These are phyloP conservation scores for Davidsoniella eucalypti DNA, from an alignment of 2,329 filamentous ascomycete species.

Conservation along the genomic window DNA sequence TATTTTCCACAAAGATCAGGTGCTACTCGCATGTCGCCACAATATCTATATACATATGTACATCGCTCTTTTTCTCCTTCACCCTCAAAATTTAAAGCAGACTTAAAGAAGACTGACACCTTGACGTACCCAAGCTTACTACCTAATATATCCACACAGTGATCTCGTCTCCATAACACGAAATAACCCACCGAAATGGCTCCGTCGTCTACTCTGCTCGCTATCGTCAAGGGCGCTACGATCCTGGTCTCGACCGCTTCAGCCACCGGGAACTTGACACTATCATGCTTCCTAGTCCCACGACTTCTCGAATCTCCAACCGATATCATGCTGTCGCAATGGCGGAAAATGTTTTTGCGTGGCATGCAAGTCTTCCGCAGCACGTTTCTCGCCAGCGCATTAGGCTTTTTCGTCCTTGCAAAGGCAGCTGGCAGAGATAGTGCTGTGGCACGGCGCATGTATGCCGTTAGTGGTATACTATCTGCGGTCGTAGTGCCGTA, in stretches of 20 bases:
- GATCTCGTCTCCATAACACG: not conserved
- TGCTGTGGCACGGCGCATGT: not conserved
- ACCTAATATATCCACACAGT: not conserved
- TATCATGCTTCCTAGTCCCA: constrained; percentile 2
- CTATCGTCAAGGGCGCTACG: constrained; percentile 1
- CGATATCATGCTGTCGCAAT: constrained; percentile 7
- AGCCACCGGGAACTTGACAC: not conserved
- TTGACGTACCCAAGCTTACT: not conserved
- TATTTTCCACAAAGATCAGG: no score
- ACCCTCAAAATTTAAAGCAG: no score
- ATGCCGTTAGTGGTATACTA: not conserved
- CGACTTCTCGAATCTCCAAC: constrained; percentile 9
- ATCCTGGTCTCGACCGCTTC: constrained; percentile 2
- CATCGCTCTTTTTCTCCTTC: no score
- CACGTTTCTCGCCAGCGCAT: not conserved
- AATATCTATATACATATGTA: no score
- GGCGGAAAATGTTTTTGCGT: constrained; percentile 3
- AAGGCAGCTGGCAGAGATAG: not conserved
- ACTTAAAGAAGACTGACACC: no score
- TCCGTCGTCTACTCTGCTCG: not conserved
- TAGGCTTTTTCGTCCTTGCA: constrained; percentile 4
- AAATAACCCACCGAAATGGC: not conserved
- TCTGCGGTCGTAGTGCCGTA: constrained; percentile 4
- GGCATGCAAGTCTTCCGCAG: constrained; percentile 5
- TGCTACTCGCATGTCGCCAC: no score